Percentiles rank a stretch among this genome's conserved stretches.
Conservation (phyloP, 257 asterid species). For the Solanum microdontum region DNA sequence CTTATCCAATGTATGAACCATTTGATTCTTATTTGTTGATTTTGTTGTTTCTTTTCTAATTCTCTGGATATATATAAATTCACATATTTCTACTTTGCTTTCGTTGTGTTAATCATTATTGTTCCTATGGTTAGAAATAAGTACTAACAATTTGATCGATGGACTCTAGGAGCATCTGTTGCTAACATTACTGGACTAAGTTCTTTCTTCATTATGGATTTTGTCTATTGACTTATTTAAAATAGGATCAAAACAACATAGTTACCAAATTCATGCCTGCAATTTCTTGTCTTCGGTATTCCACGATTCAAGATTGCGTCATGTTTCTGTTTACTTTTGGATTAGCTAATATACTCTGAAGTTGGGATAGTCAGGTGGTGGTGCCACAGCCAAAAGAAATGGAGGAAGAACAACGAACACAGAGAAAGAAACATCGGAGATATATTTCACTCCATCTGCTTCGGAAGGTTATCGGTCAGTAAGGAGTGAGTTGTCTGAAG, state of each 20-base stretch:
- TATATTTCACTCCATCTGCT: conserved; percentile 14
- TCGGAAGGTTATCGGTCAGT: conserved; percentile 18
- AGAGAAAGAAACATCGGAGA: conserved; percentile 16
- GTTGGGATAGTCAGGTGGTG: conserved; percentile 21
- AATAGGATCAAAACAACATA: not conserved
- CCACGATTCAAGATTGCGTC: not conserved
- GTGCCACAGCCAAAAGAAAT: conserved; percentile 8
- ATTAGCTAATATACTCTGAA: conserved; percentile 11
- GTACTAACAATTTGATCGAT: not conserved
- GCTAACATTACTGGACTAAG: not conserved
- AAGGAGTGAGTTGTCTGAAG: conserved; percentile 15
- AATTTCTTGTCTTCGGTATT: not conserved
- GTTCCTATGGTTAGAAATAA: not conserved
- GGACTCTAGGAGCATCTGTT: not conserved
- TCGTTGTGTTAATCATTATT: not conserved
- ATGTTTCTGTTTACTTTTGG: not conserved
- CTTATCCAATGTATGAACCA: conserved; percentile 44
- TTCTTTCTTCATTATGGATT: not conserved
- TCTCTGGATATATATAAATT: not conserved
- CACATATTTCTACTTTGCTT: not conserved
- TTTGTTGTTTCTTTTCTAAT: conserved; percentile 11
- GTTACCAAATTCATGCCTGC: not conserved
- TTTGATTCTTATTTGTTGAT: conserved; percentile 12
- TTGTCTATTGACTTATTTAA: not conserved
- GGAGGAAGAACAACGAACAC: not conserved